Evolutionary conservation across 1,139 yeast species (phyloP), one percentile per base, ranked within the genome.

Genomic region (Candida sp.): DNA sequence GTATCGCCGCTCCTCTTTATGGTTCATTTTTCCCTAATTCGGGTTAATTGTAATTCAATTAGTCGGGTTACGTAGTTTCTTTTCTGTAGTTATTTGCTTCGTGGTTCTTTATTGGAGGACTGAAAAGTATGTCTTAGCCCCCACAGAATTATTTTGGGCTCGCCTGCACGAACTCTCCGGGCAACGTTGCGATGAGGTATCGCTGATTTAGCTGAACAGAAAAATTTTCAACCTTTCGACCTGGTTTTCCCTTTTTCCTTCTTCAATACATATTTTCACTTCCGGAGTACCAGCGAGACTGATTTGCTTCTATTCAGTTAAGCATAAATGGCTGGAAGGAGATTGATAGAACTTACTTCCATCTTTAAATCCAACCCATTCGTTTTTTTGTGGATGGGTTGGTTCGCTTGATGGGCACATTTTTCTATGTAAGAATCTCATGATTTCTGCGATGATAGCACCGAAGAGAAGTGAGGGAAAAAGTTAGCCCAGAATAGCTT

Each of bases 271-370:
- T 65, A 65, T 62, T 65, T 57, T 61, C 65, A 70, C 80, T 73
- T 77, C 76, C 66, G 79, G 81, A 76, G 56, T 76, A 77, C 82
- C 82, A 77, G 82, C 82, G 61, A 75, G 61, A 68, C 80, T 73
- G 67, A 75, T 56, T 17, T 61, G 57, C 69, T 60, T 62, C 73
- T 62, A 62, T 77, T 75, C 70, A 72, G 78, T 69, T 65, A 59
- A 55, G 82, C 82, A 77, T 54, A 76, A 77, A 77, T 77, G 81
- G 82, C 82, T 70, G 76, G 78, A 77, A 73, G 81, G 69, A 77
- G 78, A 77, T 54, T 47, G 62, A 60, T 44, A 26, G 6, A 44
- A 33, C 26, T 42, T 32, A 50, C 39, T 25, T 52, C 75, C 75
- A 61, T 70, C 74, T 64, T 71, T 63, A 65, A 72, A 70, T 69